Base-by-base conservation (phyloP, 2,329 filamentous ascomycete genomes). In the Apiospora saccharicola region DNA sequence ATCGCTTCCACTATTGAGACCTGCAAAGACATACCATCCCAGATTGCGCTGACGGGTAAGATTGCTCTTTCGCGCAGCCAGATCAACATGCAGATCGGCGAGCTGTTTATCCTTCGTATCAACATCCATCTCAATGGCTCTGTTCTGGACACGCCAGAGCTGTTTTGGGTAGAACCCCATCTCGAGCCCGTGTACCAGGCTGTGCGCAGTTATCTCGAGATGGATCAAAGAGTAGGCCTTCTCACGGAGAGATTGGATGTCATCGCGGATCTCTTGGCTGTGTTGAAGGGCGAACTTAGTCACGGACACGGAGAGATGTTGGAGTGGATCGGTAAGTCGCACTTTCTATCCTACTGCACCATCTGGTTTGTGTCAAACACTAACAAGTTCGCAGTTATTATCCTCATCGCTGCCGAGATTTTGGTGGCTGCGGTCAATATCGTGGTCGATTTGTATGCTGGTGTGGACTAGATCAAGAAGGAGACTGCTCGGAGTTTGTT, bases 21-120 rank as follows among this genome's bases (percentile, higher is more conserved):
- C 0, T 98, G 95, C 78, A 97, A 97, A 80, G 94, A 97, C 73
- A 93, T 99, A 5, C 96, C 96, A 0, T 92, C 94, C 12, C 94
- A 98, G 82, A 98, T 99, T 77, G 96, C 96, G 3, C 86, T 93
- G 75, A 98, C 96, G 0, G 96, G 96, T 75, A 96, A 95, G 79
- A 96, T 99, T 79, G 92, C 94, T 71, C 90, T 99, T 72, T 94
- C 92, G 72, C 91, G 96, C 61, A 91, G 91, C 73, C 91, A 98
- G 81, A 98, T 99, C 86, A 98, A 98, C 86, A 98, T 98, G 95
- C 95, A 98, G 83, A 98, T 99, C 74, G 96, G 96, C 81, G 95
- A 99, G 85, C 90, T 99, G 71, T 99, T 99, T 83, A 98, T 99
- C 80, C 86, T 99, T 44, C 91, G 96, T 73, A 98, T 99, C 85